Conservation (phyloP, 73 alveolate species). For the Tetrahymena borealis region DNA sequence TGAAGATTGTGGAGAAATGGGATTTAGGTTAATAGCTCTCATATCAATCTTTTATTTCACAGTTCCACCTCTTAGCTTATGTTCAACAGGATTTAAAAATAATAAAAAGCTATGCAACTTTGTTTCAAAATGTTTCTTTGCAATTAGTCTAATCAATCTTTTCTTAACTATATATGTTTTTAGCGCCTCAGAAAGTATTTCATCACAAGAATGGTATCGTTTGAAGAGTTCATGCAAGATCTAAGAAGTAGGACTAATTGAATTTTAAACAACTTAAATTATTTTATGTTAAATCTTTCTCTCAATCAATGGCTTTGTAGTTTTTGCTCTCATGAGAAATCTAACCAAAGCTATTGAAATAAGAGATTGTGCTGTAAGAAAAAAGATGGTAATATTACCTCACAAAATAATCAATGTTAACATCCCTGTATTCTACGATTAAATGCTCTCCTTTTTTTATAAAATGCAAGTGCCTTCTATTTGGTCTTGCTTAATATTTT, state of each 20-base stretch:
- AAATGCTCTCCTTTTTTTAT: background rate
- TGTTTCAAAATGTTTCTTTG: background rate
- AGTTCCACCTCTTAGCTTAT: background rate
- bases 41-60: background rate
- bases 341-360: background rate
- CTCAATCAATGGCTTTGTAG: background rate
- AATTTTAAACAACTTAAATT: background rate
- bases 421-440: background rate
- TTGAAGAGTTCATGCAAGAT: background rate
- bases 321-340: background rate
- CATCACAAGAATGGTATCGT: background rate
- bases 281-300: background rate
- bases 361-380: background rate
- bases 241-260: background rate
- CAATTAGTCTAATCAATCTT: background rate
- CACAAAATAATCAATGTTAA: background rate
- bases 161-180: background rate
- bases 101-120: background rate
- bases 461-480: background rate
- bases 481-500: background rate
- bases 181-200: background rate
- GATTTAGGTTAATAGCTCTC: background rate
- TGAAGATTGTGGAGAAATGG: background rate
- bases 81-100: background rate
- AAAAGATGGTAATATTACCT: slow-evolving; percentile 1